Base-by-base conservation (phyloP, 2,329 filamentous ascomycete genomes). In the Nemania sp. region DNA sequence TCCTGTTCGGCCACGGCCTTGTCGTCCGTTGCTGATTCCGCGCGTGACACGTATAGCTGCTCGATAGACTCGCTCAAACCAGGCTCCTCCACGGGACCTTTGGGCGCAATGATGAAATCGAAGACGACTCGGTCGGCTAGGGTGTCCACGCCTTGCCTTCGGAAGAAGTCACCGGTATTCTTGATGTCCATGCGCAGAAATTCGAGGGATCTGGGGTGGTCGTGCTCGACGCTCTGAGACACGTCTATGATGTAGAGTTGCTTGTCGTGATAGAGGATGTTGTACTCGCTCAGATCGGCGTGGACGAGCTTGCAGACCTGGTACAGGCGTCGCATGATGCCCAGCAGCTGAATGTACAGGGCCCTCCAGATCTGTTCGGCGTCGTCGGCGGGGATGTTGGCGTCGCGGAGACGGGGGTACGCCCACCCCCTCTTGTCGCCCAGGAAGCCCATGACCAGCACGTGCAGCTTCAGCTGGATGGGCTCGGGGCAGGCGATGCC, bases 181-280 rank as follows among this genome's bases (percentile, higher is more conserved):
- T 97, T 98, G 77, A 99, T 92, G 73, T 99, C 95, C 93, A 97
- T 98, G 35, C 95, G 88, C 69, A 99, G 77, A 73, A 99, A 99
- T 74, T 98, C 94, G 32, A 96, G 82, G 2, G 91, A 94, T 59
- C 91, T 86, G 0, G 95, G 95, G 75, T 99, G 95, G 69, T 98
- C 94, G 68, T 96, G 93, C 79, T 98, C 96, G 18, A 99, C 95
- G 72, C 90, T 95, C 79, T 99, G 95, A 57, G 92, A 97, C 45
- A 99, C 95, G 76, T 99, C 95, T 75, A 99, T 99, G 71, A 99
- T 90, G 81, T 91, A 97, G 0, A 97, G 85, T 69, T 86, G 87
- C 60, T 86, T 82, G 58, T 92, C 83, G 79, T 97, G 84, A 79
- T 96, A 99, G 18, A 99, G 83, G 54, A 98, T 86, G 72, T 99